Evolutionary conservation across 306 rosid genomes (phyloP), one percentile per base, ranked within the genome.

Genomic region (Fragaria nilgerrensis): DNA sequence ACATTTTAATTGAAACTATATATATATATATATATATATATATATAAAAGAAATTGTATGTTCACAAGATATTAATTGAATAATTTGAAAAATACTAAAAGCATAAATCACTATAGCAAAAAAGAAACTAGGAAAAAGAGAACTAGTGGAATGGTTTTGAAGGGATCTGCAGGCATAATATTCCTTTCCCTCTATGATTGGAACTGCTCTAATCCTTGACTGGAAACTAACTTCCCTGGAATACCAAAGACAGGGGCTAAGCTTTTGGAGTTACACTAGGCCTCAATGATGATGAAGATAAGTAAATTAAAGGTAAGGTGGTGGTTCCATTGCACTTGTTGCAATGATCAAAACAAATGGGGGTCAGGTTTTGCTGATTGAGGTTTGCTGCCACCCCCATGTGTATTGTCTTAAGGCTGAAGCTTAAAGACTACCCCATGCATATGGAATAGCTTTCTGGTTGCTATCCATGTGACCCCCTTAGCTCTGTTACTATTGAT

Each of bases 391-490:
- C 70, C 70, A 65, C 8, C 47, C 47, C 68, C 70, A 65, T 65
- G 70, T 65, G 70, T 65, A 65, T 8, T 65, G 68, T 63, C 68
- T 63, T 63, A 7, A 32, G 68, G 22, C 22, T 32, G 20, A 29
- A 63, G 68, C 44, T 32, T 63, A 58, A 56, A 70, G 67, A 52
- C 13, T 43, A 43, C 70, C 52, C 82, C 44, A 41, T 37, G 41
- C 80, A 70, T 32, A 32, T 84, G 50, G 61, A 82, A 32, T 32
- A 32, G 36, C 75, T 80, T 76, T 81, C 85, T 81, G 88, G 70
- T 73, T 70, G 17, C 80, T 80, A 32, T 32, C 82, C 88, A 87
- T 83, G 90, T 87, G 87, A 84, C 56, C 70, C 83, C 47, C 70
- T 65, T 41, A 1, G 67, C 39, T 62, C 67, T 62, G 1, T 62